phyloP scores from a whole-genome alignment of 305 asterid genomes.

The Fraxinus sp. region DNA sequence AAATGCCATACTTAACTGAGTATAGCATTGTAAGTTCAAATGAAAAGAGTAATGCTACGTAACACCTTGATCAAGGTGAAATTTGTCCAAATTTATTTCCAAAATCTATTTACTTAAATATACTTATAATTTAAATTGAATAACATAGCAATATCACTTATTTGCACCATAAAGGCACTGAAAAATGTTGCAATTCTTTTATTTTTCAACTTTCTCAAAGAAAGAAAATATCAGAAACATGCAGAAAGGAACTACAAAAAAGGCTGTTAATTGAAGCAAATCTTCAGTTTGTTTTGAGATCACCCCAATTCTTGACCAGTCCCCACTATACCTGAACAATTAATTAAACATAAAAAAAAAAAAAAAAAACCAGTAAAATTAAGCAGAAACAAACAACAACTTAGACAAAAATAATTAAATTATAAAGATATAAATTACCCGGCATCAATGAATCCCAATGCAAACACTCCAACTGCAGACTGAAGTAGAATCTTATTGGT shows the following conservation, averaged over 20 bases:
- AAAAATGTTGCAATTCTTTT: constrained; percentile 1
- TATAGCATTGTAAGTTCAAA: background rate
- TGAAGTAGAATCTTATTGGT: constrained; percentile 40
- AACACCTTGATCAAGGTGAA: background rate
- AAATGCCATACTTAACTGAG: too few species aligned
- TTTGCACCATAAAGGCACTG: background rate
- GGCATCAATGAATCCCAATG: constrained; percentile 81
- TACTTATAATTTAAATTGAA: background rate
- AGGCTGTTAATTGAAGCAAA: constrained; percentile 64
- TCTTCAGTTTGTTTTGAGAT: constrained; percentile 63
- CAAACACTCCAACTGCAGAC: constrained; percentile 53
- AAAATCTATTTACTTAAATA: background rate
- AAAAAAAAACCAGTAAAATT: background rate
- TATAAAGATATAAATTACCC: constrained; percentile 44
- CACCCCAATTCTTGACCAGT: constrained; percentile 89
- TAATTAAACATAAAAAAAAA: background rate
- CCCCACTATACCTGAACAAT: constrained; percentile 80
- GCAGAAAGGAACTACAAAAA: constrained; percentile 67
- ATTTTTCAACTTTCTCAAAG: constrained; percentile 33
- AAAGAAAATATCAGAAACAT: constrained; percentile 44
- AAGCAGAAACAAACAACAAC: background rate
- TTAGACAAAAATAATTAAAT: background rate
- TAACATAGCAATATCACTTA: background rate
- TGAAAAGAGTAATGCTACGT: background rate
- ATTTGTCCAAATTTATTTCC: background rate